Conservation (phyloP, 805 yeast species). For the Millerozyma acaciae region DNA sequence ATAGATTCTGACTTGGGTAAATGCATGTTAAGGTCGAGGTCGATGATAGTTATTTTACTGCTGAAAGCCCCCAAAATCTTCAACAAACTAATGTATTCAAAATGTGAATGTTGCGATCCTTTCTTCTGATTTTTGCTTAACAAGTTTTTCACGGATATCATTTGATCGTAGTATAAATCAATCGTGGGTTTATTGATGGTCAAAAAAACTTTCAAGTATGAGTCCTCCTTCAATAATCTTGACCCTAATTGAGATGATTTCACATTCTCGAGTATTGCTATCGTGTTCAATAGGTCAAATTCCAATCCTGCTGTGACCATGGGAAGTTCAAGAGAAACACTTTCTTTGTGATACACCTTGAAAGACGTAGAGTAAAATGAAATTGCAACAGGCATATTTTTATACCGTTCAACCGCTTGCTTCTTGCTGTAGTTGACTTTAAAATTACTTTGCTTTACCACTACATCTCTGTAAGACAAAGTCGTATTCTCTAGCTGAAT, state of each 20-base stretch:
- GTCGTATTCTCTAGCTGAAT: too few relatives aligned
- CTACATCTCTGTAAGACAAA: too few relatives aligned
- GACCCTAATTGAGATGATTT: too few relatives aligned
- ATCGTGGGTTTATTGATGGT: conserved; percentile 33
- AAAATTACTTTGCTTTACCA: too few relatives aligned
- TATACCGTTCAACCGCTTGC: too few relatives aligned
- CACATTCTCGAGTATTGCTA: too few relatives aligned
- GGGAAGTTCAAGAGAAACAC: conserved; percentile 33
- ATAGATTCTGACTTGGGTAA: conserved; percentile 21
- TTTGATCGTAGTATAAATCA: conserved; percentile 37
- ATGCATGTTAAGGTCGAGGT: conserved; percentile 25
- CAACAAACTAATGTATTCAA: too few relatives aligned
- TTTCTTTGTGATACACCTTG: conserved; percentile 24
- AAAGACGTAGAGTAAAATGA: conserved; percentile 25
- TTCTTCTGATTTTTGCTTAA: background rate
- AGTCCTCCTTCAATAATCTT: too few relatives aligned
- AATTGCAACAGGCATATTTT: background rate
- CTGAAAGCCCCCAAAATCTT: conserved; percentile 10
- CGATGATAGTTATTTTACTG: conserved; percentile 26
- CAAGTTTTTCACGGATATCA: conserved; percentile 5
- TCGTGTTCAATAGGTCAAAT: conserved; percentile 19
- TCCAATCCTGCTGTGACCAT: conserved; percentile 25
- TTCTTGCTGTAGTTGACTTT: too few relatives aligned
- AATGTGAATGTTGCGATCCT: too few relatives aligned
- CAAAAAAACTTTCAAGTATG: conserved; percentile 9